These are phyloP conservation scores for Sclerotiophoma versabilis DNA, from an alignment of 2,329 filamentous ascomycete genomes.

Conservation along the genomic window DNA sequence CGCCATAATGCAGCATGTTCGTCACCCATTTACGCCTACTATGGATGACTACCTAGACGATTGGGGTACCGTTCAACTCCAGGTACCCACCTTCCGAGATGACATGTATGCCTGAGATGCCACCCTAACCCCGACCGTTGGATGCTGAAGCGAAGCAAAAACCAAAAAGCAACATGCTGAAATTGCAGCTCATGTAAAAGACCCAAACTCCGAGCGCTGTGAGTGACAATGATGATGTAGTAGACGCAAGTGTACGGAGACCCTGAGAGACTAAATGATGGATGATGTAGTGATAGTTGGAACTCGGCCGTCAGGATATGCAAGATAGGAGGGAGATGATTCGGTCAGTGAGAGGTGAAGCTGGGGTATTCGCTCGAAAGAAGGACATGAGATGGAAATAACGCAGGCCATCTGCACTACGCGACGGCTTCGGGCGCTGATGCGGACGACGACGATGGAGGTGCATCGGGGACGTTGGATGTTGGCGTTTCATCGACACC, in stretches of 20 bases:
- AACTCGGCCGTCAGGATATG: conserved; percentile 6
- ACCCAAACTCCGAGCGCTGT: conserved; percentile 14
- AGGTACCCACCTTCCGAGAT: neutral
- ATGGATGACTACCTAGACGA: conserved; percentile 4
- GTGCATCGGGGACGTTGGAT: conserved; percentile 9
- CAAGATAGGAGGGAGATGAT: conserved; percentile 4
- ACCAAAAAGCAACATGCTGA: neutral
- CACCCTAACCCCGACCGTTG: neutral
- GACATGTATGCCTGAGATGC: conserved; percentile 5
- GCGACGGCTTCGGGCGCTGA: conserved; percentile 23
- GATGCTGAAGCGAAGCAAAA: no score
- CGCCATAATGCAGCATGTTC: neutral
- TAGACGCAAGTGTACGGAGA: no score
- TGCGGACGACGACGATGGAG: conserved; percentile 15
- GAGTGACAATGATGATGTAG: conserved; percentile 1
- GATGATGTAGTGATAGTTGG: neutral
- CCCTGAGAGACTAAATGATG: no score
- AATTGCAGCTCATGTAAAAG: neutral
- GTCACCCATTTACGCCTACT: neutral
- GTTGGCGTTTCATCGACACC: conserved; percentile 60
- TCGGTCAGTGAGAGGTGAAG: neutral
- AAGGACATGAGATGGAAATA: conserved; percentile 1
- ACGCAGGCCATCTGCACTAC: conserved; percentile 3
- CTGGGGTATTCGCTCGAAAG: conserved; percentile 8
- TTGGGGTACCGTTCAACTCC: neutral